A percentile compares a stretch with the other conserved stretches of the same genome.
Conservation (phyloP, 2,329 filamentous ascomycete species). For the Hypomyces rosellus region DNA sequence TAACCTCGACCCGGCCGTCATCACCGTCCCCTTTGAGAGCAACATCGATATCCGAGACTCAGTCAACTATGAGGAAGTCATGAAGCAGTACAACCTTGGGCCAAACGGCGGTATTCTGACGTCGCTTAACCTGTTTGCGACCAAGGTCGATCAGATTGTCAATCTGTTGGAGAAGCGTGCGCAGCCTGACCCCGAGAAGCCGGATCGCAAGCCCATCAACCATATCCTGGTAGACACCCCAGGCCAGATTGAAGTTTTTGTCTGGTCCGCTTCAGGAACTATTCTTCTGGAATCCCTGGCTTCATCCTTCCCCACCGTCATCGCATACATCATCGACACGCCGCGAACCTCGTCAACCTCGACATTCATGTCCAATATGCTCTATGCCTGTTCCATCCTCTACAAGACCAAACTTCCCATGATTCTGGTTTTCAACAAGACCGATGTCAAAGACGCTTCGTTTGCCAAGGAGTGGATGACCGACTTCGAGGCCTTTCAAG, state of each 20-base stretch:
- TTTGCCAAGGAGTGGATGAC: constrained; percentile 99
- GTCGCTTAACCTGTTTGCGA: constrained; percentile 91
- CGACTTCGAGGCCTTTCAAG: constrained; percentile 93
- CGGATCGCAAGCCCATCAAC: constrained; percentile 59
- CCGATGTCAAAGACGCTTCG: constrained; percentile 82
- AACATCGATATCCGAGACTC: constrained; percentile 99
- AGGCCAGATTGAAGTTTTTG: constrained; percentile 97
- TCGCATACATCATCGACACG: constrained; percentile 96
- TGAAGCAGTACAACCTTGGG: constrained; percentile 97
- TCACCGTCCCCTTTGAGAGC: constrained; percentile 86
- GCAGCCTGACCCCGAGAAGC: constrained; percentile 53
- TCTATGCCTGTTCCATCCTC: constrained; percentile 95
- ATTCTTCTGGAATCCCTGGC: constrained; percentile 91
- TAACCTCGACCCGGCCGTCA: constrained; percentile 93
- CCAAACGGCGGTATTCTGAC: constrained; percentile 97
- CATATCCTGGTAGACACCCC: constrained; percentile 93
- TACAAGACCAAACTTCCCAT: constrained; percentile 99
- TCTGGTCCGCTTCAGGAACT: constrained; percentile 93
- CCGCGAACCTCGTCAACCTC: constrained; percentile 87
- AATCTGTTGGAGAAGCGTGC: constrained; percentile 84
- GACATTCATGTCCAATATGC: constrained; percentile 99
- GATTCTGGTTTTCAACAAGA: constrained; percentile 99
- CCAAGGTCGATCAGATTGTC: constrained; percentile 95
- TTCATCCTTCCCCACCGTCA: constrained; percentile 90
- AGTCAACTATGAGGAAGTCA: constrained; percentile 99